A percentile compares a stretch with the other conserved stretches of the same genome.
These are phyloP conservation scores for Trichoderma sp. DNA, from an alignment of 2,329 filamentous ascomycete species.

Conservation along the genomic window DNA sequence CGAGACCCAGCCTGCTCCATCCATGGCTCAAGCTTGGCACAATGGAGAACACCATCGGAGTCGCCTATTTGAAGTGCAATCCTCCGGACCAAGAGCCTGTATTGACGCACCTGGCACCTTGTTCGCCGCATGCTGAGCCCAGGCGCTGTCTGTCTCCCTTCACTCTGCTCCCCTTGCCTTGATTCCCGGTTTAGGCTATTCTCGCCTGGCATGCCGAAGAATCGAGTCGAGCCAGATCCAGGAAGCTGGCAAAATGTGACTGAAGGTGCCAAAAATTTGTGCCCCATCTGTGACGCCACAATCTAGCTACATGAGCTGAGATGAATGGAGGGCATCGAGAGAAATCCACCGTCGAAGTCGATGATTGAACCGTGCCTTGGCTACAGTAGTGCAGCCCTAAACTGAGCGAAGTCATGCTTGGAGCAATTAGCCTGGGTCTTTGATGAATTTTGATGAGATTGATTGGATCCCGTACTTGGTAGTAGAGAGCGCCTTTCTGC, in stretches of 20 bases:
- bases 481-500: neutral
- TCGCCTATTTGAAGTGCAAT: neutral
- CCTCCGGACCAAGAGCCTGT: neutral
- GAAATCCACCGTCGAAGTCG: neutral
- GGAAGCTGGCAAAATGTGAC: neutral
- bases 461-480: neutral
- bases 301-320: neutral
- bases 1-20: conserved; percentile 10
- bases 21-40: conserved; percentile 4
- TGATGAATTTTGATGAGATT: neutral
- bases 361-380: neutral
- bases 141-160: neutral
- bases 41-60: neutral
- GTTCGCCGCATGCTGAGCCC: neutral
- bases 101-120: neutral
- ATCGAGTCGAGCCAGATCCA: neutral
- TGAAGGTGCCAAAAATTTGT: neutral
- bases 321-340: neutral
- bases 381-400: neutral
- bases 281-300: neutral
- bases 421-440: neutral
- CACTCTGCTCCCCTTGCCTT: neutral
- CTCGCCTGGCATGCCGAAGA: neutral
- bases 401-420: neutral
- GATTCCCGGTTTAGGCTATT: neutral